Evolutionary conservation across 176 grass and related monocot genomes (phyloP).

Genomic region (Triticum timopheevii): DNA sequence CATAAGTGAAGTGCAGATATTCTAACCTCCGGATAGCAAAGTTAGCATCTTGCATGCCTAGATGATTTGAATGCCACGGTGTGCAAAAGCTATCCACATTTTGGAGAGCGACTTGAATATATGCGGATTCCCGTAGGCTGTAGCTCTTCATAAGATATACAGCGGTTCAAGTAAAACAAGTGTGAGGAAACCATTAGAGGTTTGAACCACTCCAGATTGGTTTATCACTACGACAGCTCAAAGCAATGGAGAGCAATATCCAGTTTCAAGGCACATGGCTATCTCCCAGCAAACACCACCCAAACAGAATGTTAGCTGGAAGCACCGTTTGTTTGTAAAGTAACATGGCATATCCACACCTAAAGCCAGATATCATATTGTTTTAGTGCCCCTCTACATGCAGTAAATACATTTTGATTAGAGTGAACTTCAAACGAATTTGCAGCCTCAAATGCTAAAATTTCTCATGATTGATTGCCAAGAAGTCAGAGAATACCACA

Average conservation of each 20-base stretch:
- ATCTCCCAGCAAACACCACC: constrained; percentile 11
- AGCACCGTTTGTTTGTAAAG: neutral
- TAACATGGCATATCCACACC: neutral
- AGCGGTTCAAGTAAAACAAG: constrained; percentile 19
- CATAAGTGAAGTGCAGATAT: constrained; percentile 54
- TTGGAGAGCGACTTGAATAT: constrained; percentile 52
- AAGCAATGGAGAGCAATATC: neutral
- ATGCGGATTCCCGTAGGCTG: constrained; percentile 49
- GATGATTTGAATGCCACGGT: constrained; percentile 69
- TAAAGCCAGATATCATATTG: constrained; percentile 15
- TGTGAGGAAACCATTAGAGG: constrained; percentile 19
- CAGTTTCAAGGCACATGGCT: constrained; percentile 23
- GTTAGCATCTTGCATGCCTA: constrained; percentile 45
- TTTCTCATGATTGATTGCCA: constrained; percentile 17
- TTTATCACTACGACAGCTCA: neutral
- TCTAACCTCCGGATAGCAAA: constrained; percentile 54
- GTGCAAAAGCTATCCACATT: constrained; percentile 61
- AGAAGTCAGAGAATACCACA: constrained; percentile 22
- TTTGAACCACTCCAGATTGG: neutral
- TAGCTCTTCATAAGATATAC: constrained; percentile 35
- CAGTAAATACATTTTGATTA: constrained; percentile 21
- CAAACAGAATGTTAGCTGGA: constrained; percentile 10
- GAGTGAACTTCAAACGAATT: neutral
- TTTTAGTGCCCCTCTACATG: neutral
- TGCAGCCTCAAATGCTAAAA: neutral